phyloP scores from a whole-genome alignment of 2,329 filamentous ascomycete genomes.

The Fusarium buharicum region DNA sequence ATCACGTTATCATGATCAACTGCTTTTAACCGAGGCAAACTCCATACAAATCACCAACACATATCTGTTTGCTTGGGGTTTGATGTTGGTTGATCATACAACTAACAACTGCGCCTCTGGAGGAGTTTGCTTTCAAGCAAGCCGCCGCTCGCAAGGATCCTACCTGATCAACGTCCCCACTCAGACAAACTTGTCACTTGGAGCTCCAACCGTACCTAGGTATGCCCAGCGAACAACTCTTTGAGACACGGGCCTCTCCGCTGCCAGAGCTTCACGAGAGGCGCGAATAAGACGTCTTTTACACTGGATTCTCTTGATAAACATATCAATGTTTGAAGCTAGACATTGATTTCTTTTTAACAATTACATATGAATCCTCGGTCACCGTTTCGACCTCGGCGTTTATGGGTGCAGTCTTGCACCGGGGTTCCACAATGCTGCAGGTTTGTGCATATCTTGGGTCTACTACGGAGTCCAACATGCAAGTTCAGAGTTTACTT shows the following conservation, averaged over 20 bases:
- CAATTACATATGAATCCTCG: constrained; percentile 1
- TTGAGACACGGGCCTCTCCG: constrained; percentile 27
- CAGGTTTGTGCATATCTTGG: constrained; percentile 22
- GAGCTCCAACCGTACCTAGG: neutral
- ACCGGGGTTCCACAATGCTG: constrained; percentile 24
- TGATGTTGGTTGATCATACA: constrained; percentile 20
- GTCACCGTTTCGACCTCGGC: constrained; percentile 4
- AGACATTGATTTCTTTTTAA: neutral
- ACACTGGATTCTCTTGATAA: neutral
- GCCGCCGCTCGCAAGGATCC: constrained; percentile 30
- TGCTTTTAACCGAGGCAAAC: constrained; percentile 20
- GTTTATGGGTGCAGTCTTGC: constrained; percentile 1
- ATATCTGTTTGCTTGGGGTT: constrained; percentile 18
- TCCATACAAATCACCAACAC: constrained; percentile 4
- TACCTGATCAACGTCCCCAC: constrained; percentile 21
- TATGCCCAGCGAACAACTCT: constrained; percentile 11
- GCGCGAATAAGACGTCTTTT: neutral
- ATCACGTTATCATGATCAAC: constrained; percentile 42
- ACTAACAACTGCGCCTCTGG: constrained; percentile 7
- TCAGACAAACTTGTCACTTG: constrained; percentile 10
- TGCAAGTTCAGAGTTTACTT: constrained; percentile 26
- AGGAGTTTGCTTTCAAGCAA: constrained; percentile 32
- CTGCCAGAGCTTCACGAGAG: constrained; percentile 9
- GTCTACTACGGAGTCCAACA: constrained; percentile 15
- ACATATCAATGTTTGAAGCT: neutral